A percentile compares a stretch with the other conserved stretches of the same genome.
These are phyloP conservation scores for Carex littledalei DNA, from an alignment of 176 grass and related monocot genomes.

Conservation along the genomic window DNA sequence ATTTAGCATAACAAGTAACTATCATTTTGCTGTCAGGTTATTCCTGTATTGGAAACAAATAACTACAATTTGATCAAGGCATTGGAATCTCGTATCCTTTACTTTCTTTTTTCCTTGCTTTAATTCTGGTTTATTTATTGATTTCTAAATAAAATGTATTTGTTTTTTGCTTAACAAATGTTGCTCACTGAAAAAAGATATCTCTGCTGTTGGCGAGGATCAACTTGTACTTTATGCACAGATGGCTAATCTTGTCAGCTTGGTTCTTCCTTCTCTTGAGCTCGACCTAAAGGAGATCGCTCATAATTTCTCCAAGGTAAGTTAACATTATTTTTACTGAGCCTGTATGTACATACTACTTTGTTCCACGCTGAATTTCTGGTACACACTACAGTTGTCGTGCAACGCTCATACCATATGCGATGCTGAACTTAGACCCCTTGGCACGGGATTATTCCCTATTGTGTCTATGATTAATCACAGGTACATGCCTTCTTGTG, in stretches of 20 bases:
- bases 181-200: slow-evolving; percentile 40
- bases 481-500: slow-evolving; percentile 37
- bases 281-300: slow-evolving; percentile 74
- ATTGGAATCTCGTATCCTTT: slow-evolving; percentile 87
- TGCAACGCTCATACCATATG: slow-evolving; percentile 99
- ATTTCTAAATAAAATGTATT: not conserved
- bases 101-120: not conserved
- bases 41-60: slow-evolving; percentile 58
- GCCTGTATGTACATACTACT: not conserved
- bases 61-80: slow-evolving; percentile 56
- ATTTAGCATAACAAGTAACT: not conserved
- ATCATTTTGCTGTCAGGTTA: slow-evolving; percentile 43
- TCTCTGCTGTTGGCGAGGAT: slow-evolving; percentile 56
- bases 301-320: slow-evolving; percentile 86
- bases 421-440: slow-evolving; percentile 76
- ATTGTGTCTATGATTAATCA: slow-evolving; percentile 98
- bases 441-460: slow-evolving; percentile 84
- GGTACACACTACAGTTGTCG: slow-evolving; percentile 47
- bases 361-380: slow-evolving; percentile 25
- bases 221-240: slow-evolving; percentile 86
- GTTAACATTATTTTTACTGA: not conserved
- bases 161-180: slow-evolving; percentile 35
- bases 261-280: slow-evolving; percentile 59
- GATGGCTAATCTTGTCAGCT: slow-evolving; percentile 80
- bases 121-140: not conserved